phyloP scores from a whole-genome alignment of 176 grass and related monocot genomes.

The Otatea glauca region DNA sequence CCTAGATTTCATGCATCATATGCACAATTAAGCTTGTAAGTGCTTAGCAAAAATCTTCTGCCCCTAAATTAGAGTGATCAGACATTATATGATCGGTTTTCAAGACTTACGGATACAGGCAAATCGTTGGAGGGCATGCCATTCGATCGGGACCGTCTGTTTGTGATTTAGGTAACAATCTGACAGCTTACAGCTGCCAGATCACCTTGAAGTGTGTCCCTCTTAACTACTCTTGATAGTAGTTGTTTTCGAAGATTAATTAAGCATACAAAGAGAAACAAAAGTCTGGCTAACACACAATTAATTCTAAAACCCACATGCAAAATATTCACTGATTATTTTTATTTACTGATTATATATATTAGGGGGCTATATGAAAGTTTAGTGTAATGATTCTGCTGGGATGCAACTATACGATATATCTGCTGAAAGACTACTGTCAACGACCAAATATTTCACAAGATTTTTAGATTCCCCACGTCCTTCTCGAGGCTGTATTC shows the following conservation, averaged over 20 bases:
- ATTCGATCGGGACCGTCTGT: background rate
- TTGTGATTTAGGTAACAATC: background rate
- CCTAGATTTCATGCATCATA: background rate
- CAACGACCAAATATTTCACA: constrained; percentile 28
- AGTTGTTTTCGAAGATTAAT: background rate
- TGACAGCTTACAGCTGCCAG: background rate
- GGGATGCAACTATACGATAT: background rate
- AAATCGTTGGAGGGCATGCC: background rate
- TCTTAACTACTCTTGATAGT: background rate
- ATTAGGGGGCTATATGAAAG: background rate
- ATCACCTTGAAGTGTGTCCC: background rate
- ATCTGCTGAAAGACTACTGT: background rate
- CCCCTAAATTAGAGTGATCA: background rate
- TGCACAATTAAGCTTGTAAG: background rate
- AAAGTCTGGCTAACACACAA: background rate
- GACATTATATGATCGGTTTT: too few species aligned
- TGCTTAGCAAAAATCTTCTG: background rate
- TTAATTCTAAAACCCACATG: background rate
- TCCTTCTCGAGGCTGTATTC: background rate
- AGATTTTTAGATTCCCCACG: background rate
- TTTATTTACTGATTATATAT: background rate
- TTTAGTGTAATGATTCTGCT: background rate
- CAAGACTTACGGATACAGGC: background rate
- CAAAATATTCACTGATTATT: background rate
- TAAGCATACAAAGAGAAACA: background rate